These are phyloP conservation scores for Aureobasidium zeae DNA, from an alignment of 2,329 filamentous ascomycete genomes.

Conservation along the genomic window DNA sequence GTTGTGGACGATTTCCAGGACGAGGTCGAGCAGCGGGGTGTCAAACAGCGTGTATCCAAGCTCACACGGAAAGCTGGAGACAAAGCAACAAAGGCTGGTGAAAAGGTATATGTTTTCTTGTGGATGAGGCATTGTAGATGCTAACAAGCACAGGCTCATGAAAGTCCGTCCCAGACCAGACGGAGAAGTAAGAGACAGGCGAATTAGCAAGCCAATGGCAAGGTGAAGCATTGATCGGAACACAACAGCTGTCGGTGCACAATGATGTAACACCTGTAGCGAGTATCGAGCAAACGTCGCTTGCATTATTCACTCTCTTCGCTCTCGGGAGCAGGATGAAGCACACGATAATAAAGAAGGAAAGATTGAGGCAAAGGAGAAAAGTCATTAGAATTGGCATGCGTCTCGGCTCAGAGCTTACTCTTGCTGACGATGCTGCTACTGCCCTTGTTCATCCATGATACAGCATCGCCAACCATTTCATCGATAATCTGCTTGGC, in stretches of 20 bases:
- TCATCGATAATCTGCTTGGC: constrained; percentile 93
- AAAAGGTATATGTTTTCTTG: not conserved
- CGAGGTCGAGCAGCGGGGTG: constrained; percentile 47
- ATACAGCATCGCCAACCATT: constrained; percentile 67
- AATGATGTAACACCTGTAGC: not conserved
- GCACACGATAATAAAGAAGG: no score
- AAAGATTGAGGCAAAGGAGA: no score
- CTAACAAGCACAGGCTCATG: not conserved
- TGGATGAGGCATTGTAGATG: not conserved
- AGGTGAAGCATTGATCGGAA: no score
- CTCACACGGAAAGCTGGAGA: constrained; percentile 23
- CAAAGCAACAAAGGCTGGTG: constrained; percentile 22
- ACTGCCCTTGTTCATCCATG: constrained; percentile 24
- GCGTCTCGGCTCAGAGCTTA: constrained; percentile 24
- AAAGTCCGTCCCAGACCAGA: not conserved
- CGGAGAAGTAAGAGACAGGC: constrained; percentile 7
- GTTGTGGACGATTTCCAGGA: constrained; percentile 46
- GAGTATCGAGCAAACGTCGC: not conserved
- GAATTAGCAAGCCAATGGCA: no score
- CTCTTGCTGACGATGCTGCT: constrained; percentile 26
- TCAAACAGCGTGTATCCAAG: constrained; percentile 35
- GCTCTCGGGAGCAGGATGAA: not conserved
- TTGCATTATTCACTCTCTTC: no score
- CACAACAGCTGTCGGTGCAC: not conserved
- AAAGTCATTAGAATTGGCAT: not conserved